Evolutionary conservation across 1,139 yeast genomes (phyloP).

Genomic region (Debaryomyces udenii): DNA sequence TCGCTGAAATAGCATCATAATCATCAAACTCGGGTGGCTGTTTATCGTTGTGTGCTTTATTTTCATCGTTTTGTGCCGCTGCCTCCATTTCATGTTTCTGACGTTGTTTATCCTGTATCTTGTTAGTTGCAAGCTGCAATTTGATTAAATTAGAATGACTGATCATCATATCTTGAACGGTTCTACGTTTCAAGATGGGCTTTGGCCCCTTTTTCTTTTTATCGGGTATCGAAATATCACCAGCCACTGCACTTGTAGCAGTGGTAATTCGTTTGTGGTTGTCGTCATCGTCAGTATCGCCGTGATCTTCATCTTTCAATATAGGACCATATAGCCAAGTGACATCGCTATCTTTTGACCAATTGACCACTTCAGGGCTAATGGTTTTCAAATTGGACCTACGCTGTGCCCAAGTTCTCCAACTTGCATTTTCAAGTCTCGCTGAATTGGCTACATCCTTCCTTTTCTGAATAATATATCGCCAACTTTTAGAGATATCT

Average conservation of each 20-base stretch:
- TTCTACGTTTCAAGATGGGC: slow-evolving; percentile 81
- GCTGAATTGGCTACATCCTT: slow-evolving; percentile 71
- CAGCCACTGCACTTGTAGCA: slow-evolving; percentile 50
- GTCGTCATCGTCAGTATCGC: slow-evolving; percentile 31
- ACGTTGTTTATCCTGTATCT: slow-evolving; percentile 31
- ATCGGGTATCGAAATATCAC: slow-evolving; percentile 42
- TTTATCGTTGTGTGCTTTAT: slow-evolving; percentile 17
- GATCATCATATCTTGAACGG: slow-evolving; percentile 74
- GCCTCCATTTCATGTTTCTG: slow-evolving; percentile 29
- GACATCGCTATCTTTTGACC: slow-evolving; percentile 81
- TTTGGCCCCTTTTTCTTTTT: slow-evolving; percentile 46
- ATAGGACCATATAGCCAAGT: slow-evolving; percentile 86
- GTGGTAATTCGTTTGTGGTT: slow-evolving; percentile 29
- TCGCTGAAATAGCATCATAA: slow-evolving; percentile 60
- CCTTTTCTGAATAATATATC: slow-evolving; percentile 82
- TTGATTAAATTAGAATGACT: slow-evolving; percentile 57
- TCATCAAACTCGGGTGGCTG: slow-evolving; percentile 52
- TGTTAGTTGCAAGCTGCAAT: slow-evolving; percentile 47
- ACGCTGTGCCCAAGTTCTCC: slow-evolving; percentile 90
- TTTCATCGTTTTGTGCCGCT: slow-evolving; percentile 19
- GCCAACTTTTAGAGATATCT: slow-evolving; percentile 93
- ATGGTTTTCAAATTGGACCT: slow-evolving; percentile 66
- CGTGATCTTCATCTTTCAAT: slow-evolving; percentile 45
- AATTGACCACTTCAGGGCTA: slow-evolving; percentile 72
- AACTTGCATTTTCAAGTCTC: slow-evolving; percentile 75